Evolutionary conservation across 805 yeast genomes (phyloP).

Genomic region (Saccharomycopsis olivae): DNA sequence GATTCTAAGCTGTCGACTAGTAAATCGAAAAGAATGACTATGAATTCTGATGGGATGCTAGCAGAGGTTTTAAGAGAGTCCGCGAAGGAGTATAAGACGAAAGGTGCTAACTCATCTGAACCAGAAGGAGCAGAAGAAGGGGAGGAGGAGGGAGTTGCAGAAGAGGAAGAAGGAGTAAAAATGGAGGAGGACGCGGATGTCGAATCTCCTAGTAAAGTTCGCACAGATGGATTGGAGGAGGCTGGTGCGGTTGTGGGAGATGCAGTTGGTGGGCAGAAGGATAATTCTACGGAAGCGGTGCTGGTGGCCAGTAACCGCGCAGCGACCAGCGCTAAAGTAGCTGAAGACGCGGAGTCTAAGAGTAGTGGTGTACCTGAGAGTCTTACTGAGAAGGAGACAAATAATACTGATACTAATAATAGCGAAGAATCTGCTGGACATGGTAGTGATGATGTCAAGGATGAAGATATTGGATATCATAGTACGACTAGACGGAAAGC

Average conservation of each 20-base stretch:
- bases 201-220: background rate
- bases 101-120: constrained; percentile 21
- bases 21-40: constrained; percentile 27
- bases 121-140: constrained; percentile 14
- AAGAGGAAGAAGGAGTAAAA: constrained; percentile 1
- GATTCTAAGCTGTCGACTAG: background rate
- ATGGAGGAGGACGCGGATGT: background rate
- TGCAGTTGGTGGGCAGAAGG: background rate
- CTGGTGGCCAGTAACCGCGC: too few species aligned
- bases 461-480: background rate
- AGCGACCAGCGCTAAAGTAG: too few species aligned
- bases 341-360: too few species aligned
- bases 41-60: constrained; percentile 16
- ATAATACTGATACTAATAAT: too few species aligned
- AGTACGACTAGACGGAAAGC: background rate
- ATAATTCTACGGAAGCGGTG: too few species aligned
- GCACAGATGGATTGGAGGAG: background rate
- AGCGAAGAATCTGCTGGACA: too few species aligned
- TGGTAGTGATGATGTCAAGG: background rate
- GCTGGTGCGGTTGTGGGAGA: background rate
- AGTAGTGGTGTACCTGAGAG: too few species aligned
- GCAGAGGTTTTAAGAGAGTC: constrained; percentile 43
- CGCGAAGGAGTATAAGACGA: constrained; percentile 38
- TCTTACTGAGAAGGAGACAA: too few species aligned
- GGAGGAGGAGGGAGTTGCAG: constrained; percentile 1